Evolutionary conservation across 768 basidiomycete species (phyloP), one percentile per base, ranked within the genome.

Genomic region (Sarcodon aspratus): DNA sequence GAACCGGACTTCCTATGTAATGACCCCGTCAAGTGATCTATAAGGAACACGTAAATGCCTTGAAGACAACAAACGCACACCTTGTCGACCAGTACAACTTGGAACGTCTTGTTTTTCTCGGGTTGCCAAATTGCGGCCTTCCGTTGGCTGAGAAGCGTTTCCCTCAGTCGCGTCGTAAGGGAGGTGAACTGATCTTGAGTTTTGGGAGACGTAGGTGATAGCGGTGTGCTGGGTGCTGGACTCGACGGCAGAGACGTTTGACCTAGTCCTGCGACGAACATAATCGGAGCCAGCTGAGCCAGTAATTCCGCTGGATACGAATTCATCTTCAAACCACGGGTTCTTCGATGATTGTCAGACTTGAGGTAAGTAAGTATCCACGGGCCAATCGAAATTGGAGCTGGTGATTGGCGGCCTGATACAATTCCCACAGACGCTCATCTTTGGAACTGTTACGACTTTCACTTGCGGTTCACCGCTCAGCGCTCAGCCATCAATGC

Each of bases 221-320:
- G 49, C 3, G 53, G 51, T 15, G 55, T 52, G 33, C 44, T 50
- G 38, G 63, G 57, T 27, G 54, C 32, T 27, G 61, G 59, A 11
- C 54, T 48, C 7, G 59, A 52, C 0, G 56, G 11, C 9, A 48
- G 31, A n/a, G 35, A n/a, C 1, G 50, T 48, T 7, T 50, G 51
- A 18, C 80, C 80, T 42, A 96, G 76, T 2, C 94, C 94, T 21
- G 91, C 90, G 15, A 93, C 86, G 61, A 96, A 95, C 87, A 98
- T 88, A 36, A 98, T 80, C 11, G 95, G 95, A 15, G 80, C 82
- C 38, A 90, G 77, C 62, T 96, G 93, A n/a, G 77, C 72, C 55
- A 96, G 71, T 53, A 97, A 72, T 69, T 97, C 92, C 50, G 78
- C 70, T 15, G 93, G 94, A 70, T 95, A 96, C 33, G 88, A 87